Evolutionary conservation across 257 asterid genomes (phyloP), one percentile per base, ranked within the genome.

Genomic region (Petrea volubilis): DNA sequence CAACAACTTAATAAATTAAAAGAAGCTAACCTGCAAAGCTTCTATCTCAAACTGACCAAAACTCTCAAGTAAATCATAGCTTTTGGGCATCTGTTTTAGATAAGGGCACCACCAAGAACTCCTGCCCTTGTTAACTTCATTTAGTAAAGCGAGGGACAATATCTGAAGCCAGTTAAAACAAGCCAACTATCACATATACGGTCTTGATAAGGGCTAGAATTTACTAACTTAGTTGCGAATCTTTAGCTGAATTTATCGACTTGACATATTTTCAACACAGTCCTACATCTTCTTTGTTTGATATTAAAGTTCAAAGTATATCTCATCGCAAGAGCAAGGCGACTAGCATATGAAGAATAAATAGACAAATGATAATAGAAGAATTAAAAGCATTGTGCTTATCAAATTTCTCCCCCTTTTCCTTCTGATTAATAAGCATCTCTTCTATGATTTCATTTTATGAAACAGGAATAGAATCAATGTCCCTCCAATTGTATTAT

Each of bases 71-170:
- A 86, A 77, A 71, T 88, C 86, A 74, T 94, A 91, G 74, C 86
- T 86, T 76, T 75, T 83, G 13, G 99, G 98, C 77, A 94, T 51
- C 84, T 89, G 97, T 85, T 81, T 85, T 53, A 94, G 73, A 85
- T 94, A 94, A 76, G 89, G 86, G 74, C 87, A 80, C 97, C 97
- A 94, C 84, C 81, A 73, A 18, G 98, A 89, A 59, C 74, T 71
- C 78, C 74, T 85, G 40, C 96, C 95, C 81, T 89, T 91, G 80
- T 82, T 87, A 68, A 75, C 90, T 79, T 94, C 99, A 78, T 94
- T 85, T 67, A 94, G 81, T 50, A 94, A 78, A 43, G 92, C 87
- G 79, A 89, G 44, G 49, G 86, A 75, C 81, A 94, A 74, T 66
- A 76, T 81, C 99, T 94, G 90, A 74, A 81, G 27, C 55, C 82